These are phyloP conservation scores for Trichoderma endophyticum DNA, from an alignment of 2,329 filamentous ascomycete genomes.

Conservation along the genomic window DNA sequence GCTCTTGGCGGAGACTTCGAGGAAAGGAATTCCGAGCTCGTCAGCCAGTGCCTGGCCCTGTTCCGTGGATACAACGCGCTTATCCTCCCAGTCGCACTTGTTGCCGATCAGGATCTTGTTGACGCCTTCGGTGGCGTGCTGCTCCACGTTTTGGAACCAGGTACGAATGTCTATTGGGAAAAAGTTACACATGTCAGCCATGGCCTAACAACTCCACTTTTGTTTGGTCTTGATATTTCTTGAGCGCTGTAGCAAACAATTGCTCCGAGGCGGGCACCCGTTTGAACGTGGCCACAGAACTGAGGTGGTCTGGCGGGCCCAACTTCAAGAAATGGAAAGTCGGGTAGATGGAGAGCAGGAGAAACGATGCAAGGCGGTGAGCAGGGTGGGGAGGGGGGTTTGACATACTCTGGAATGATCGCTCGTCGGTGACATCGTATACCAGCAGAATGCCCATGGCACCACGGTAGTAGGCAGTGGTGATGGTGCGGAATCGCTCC, in stretches of 20 bases:
- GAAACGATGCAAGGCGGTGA: slow-evolving; percentile 1
- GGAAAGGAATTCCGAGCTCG: slow-evolving; percentile 95
- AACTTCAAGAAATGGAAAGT: not conserved
- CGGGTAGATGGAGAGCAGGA: not conserved
- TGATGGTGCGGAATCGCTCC: slow-evolving; percentile 98
- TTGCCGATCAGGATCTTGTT: slow-evolving; percentile 99
- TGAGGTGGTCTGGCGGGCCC: not conserved
- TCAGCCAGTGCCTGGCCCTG: slow-evolving; percentile 90
- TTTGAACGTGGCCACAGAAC: not conserved
- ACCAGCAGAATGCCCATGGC: slow-evolving; percentile 98
- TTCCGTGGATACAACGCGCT: slow-evolving; percentile 89
- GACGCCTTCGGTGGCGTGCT: slow-evolving; percentile 96
- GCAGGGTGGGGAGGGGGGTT: not conserved
- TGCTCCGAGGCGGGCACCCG: not conserved
- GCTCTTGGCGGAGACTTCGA: slow-evolving; percentile 97
- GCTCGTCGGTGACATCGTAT: slow-evolving; percentile 96
- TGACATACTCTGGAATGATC: slow-evolving; percentile 85
- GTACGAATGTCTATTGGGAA: slow-evolving; percentile 79
- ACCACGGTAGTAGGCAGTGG: slow-evolving; percentile 95
- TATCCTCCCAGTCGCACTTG: slow-evolving; percentile 99
- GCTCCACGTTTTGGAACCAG: slow-evolving; percentile 99
- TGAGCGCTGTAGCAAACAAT: not conserved
- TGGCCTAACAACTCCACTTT: not conserved
- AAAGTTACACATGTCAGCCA: slow-evolving; percentile 6
- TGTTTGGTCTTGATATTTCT: not conserved